Evolutionary conservation across 345 rosid genomes (phyloP), one percentile per base, ranked within the genome.

Genomic region (Toxicodendron radicans): DNA sequence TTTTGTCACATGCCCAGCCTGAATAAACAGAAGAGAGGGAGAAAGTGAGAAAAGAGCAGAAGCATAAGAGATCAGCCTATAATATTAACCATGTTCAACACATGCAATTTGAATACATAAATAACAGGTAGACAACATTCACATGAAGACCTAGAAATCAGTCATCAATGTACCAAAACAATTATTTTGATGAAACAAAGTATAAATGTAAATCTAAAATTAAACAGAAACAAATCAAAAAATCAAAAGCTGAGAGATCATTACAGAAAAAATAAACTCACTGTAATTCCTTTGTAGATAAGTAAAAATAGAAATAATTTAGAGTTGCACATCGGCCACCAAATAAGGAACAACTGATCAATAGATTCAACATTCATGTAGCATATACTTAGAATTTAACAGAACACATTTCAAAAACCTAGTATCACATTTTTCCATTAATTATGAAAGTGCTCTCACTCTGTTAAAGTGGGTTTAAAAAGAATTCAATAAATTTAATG

Each of bases 1-100:
- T 82, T 95, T 95, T 52, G 87, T 95, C 67, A 92, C 98, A 83
- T 95, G 99, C 46, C 99, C 98, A 78, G 83, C 89, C 95, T 95
- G 85, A 57, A 59, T 46, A 56, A 30, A 54, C 18, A 76, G 33
- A 53, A 27, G 51, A 68, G 12, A 61, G 14, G 30, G 30, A 45
- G 70, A 53, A 27, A 27, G 30, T 27, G 2, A 27, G 30, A 27
- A 27, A 27, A 27, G 30, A 27, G 30, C 30, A 27, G 30, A 27
- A 27, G 30, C 30, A 27, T 27, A 27, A 27, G 30, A 27, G 30
- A 27, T 27, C 2, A 27, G 30, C 30, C 30, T 1, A 27, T 27
- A 27, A 27, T 27, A 27, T 27, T 27, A 27, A 27, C 30, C 30
- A 27, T 27, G 30, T 27, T 27, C 30, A 27, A 27, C 30, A 1